phyloP scores from a whole-genome alignment of 2,329 filamentous ascomycete species.

The Daldinia sp. region DNA sequence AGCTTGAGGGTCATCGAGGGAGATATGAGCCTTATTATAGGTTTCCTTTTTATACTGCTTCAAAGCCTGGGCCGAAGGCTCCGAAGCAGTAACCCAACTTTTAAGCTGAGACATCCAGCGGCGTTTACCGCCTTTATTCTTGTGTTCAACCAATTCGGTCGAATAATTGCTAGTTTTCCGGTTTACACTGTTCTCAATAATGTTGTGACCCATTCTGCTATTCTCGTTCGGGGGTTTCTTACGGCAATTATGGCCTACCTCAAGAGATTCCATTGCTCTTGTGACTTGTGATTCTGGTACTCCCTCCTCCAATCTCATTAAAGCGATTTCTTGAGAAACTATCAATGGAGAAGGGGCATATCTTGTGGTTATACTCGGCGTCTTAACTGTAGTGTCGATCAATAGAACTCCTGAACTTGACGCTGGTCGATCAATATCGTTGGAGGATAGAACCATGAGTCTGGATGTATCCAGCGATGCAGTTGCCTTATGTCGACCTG shows the following conservation, averaged over 20 bases:
- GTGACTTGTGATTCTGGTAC: constrained; percentile 19
- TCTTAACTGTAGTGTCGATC: constrained; percentile 40
- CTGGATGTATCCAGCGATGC: constrained; percentile 46
- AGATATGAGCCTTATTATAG: constrained; percentile 60
- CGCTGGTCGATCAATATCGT: constrained; percentile 42
- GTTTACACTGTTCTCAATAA: constrained; percentile 9
- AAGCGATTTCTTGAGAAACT: constrained; percentile 7
- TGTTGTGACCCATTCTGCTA: background rate
- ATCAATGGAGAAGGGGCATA: constrained; percentile 14
- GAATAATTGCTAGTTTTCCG: constrained; percentile 22
- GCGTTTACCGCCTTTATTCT: constrained; percentile 48
- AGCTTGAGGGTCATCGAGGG: constrained; percentile 58
- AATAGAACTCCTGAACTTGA: constrained; percentile 48
- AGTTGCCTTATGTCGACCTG: constrained; percentile 47
- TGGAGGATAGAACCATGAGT: constrained; percentile 27
- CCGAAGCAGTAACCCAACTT: constrained; percentile 62
- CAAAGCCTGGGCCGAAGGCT: constrained; percentile 64
- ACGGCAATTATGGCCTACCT: constrained; percentile 27
- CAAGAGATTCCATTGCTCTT: constrained; percentile 18
- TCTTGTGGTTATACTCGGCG: constrained; percentile 17
- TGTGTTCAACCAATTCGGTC: constrained; percentile 44
- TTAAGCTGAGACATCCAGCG: constrained; percentile 60
- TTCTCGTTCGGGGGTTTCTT: constrained; percentile 22
- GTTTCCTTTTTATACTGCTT: constrained; percentile 60
- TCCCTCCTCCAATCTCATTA: constrained; percentile 10